A percentile compares a stretch with the other conserved stretches of the same genome.
Conservation (phyloP, 441 rosid species). For the Gossypium laxum region DNA sequence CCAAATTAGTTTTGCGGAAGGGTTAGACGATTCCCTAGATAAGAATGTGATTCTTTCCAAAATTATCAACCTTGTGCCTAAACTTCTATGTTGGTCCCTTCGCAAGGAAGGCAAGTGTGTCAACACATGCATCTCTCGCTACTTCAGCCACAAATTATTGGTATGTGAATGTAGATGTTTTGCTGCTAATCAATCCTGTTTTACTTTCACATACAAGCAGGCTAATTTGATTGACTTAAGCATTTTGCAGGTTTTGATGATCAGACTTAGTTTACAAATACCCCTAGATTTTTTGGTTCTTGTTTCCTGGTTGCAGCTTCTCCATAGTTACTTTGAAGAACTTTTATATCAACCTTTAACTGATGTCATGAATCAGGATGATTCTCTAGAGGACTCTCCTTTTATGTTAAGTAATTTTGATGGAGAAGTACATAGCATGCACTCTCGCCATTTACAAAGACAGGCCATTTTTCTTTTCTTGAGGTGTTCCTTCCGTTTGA, state of each 20-base stretch:
- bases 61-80: slow-evolving; percentile 40
- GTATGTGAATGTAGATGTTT: slow-evolving; percentile 29
- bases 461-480: slow-evolving; percentile 56
- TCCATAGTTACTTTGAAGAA: slow-evolving; percentile 49
- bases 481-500: slow-evolving; percentile 53
- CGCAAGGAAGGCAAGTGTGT: slow-evolving; percentile 28
- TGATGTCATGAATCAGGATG: slow-evolving; percentile 23
- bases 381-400: slow-evolving; percentile 67
- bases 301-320: slow-evolving; percentile 62
- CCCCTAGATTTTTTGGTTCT: slow-evolving; percentile 28
- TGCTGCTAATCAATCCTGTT: not conserved
- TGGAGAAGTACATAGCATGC: slow-evolving; percentile 22
- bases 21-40: slow-evolving; percentile 22
- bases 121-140: slow-evolving; percentile 32
- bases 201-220: not conserved
- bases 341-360: slow-evolving; percentile 34
- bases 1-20: slow-evolving; percentile 27
- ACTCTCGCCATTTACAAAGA: slow-evolving; percentile 52
- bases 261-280: slow-evolving; percentile 52
- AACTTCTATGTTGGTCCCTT: slow-evolving; percentile 54
- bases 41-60: slow-evolving; percentile 29
- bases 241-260: slow-evolving; percentile 62
- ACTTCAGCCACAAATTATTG: slow-evolving; percentile 73
- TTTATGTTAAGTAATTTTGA: slow-evolving; percentile 37
- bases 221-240: slow-evolving; percentile 6